Conservation (phyloP, 2,329 filamentous ascomycete genomes). For the Sporothrix protearum region DNA sequence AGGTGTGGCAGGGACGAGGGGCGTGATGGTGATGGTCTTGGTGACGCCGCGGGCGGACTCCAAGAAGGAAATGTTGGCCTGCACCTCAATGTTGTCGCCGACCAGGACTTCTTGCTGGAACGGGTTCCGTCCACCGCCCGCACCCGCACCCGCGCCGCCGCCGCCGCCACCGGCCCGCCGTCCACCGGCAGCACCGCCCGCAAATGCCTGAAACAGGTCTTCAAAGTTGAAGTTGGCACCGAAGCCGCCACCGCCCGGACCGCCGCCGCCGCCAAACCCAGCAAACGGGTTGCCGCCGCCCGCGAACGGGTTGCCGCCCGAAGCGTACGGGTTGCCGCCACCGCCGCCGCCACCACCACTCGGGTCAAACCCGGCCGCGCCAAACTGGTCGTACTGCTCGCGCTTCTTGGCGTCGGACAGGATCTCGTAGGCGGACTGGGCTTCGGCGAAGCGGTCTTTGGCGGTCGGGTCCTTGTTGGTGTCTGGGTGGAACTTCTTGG, state of each 20-base stretch:
- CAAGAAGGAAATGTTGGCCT: constrained; percentile 90
- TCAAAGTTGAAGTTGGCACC: constrained; percentile 89
- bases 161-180: constrained; percentile 48
- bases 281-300: constrained; percentile 55
- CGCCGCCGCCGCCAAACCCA: constrained; percentile 52
- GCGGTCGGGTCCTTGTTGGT: constrained; percentile 94
- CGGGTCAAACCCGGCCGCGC: constrained; percentile 81
- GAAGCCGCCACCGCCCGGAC: constrained; percentile 64
- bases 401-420: constrained; percentile 91
- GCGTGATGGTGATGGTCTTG: constrained; percentile 84
- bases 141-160: constrained; percentile 44
- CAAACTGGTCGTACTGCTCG: constrained; percentile 87
- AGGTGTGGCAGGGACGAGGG: constrained; percentile 78
- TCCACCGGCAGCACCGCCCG: constrained; percentile 52
- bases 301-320: constrained; percentile 56
- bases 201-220: constrained; percentile 87
- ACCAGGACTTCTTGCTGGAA: constrained; percentile 78
- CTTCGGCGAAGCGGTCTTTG: constrained; percentile 91
- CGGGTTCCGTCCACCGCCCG: constrained; percentile 54
- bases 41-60: constrained; percentile 88
- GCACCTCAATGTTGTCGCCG: constrained; percentile 95
- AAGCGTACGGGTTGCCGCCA: constrained; percentile 59
- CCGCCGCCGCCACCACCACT: constrained; percentile 61
- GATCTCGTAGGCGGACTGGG: constrained; percentile 90
- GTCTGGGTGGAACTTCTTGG: constrained; percentile 96